Evolutionary conservation across 1,284 basidiomycete species (phyloP).

Genomic region (Laetiporus sulphureus): DNA sequence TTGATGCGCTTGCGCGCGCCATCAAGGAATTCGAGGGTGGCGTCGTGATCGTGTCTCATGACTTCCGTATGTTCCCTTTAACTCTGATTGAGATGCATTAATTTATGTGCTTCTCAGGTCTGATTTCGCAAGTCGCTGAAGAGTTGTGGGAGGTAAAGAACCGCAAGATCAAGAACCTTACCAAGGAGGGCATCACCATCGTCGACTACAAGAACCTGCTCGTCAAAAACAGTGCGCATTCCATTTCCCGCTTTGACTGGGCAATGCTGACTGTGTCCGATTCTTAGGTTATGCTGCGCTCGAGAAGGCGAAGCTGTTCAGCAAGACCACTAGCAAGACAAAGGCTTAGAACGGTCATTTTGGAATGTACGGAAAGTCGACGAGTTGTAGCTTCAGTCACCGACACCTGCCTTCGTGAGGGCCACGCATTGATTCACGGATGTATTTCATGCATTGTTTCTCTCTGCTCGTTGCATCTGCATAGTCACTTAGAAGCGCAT

Average conservation of each 20-base stretch:
- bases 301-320: conserved; percentile 90
- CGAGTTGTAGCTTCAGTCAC: too few species aligned
- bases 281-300: conserved; percentile 61
- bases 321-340: conserved; percentile 65
- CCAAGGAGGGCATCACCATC: conserved; percentile 84
- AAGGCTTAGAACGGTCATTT: conserved; percentile 40
- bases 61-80: conserved; percentile 68
- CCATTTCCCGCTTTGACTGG: not conserved
- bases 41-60: conserved; percentile 96
- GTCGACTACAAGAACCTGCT: conserved; percentile 87
- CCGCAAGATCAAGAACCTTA: conserved; percentile 90
- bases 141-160: conserved; percentile 99
- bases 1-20: conserved; percentile 89
- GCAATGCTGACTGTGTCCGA: conserved; percentile 1
- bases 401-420: too few species aligned
- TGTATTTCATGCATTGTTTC: too few species aligned
- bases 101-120: conserved; percentile 37
- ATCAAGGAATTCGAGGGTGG: conserved; percentile 98
- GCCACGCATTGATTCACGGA: too few species aligned
- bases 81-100: not conserved
- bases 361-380: too few species aligned
- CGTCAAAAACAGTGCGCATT: conserved; percentile 54
- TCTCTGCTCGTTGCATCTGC: too few species aligned
- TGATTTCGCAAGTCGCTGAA: conserved; percentile 93
- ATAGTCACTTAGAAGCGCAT: too few species aligned